phyloP scores from a whole-genome alignment of 257 asterid genomes.

The Catharanthus roseus region DNA sequence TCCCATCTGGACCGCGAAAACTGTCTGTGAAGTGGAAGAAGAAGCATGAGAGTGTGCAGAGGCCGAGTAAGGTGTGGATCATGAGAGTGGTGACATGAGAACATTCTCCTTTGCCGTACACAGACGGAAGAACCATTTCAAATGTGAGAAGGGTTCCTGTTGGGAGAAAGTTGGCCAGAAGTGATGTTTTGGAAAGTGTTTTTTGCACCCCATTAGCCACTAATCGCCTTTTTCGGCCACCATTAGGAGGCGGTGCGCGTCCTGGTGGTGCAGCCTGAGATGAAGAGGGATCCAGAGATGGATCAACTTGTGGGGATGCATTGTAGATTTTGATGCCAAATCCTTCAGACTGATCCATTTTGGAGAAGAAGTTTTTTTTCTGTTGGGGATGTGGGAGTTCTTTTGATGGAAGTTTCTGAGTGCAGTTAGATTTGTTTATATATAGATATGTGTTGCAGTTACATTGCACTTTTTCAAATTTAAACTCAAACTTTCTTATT shows the following conservation, averaged over 20 bases:
- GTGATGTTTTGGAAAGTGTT: slow-evolving; percentile 70
- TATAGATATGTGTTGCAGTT: background rate
- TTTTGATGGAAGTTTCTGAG: background rate
- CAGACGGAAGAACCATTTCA: slow-evolving; percentile 85
- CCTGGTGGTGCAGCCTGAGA: slow-evolving; percentile 16
- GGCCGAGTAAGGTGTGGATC: slow-evolving; percentile 53
- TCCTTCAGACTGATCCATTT: slow-evolving; percentile 46
- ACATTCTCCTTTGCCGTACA: slow-evolving; percentile 60
- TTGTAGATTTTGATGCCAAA: slow-evolving; percentile 65
- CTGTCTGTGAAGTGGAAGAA: slow-evolving; percentile 96
- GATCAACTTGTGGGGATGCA: slow-evolving; percentile 36
- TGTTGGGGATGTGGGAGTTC: background rate
- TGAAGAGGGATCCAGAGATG: slow-evolving; percentile 32
- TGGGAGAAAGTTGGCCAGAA: slow-evolving; percentile 82
- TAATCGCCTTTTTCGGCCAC: slow-evolving; percentile 46
- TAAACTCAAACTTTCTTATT: background rate
- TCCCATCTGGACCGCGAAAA: slow-evolving; percentile 72
- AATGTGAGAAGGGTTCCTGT: slow-evolving; percentile 90
- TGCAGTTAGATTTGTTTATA: background rate
- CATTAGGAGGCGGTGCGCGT: slow-evolving; percentile 18
- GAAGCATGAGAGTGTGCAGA: slow-evolving; percentile 76
- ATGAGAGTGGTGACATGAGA: slow-evolving; percentile 54
- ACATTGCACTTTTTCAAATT: background rate
- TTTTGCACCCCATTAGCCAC: slow-evolving; percentile 82
- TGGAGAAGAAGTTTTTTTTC: background rate